phyloP scores from a whole-genome alignment of 2,329 filamentous ascomycete species.

The Scytalidium sp. region DNA sequence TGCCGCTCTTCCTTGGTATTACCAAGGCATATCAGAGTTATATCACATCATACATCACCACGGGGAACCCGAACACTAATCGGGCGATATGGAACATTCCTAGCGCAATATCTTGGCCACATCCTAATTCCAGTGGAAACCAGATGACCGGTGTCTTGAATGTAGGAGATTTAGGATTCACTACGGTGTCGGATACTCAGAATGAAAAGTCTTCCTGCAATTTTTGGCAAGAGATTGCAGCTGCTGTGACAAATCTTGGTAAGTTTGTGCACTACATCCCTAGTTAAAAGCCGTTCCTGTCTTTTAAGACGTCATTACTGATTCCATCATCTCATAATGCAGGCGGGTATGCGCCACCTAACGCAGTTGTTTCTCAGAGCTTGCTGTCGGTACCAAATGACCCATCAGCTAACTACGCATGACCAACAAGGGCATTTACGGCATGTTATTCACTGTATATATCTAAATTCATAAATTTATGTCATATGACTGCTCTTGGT shows the following conservation, averaged over 20 bases:
- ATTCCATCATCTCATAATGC: not conserved
- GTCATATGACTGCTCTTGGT: too few relatives aligned
- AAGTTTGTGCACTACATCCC: not conserved
- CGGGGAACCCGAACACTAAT: conserved; percentile 37
- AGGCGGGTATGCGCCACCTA: conserved; percentile 27
- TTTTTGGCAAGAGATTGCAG: conserved; percentile 30
- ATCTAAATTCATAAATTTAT: too few relatives aligned
- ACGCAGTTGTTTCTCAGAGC: conserved; percentile 14
- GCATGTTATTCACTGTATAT: too few relatives aligned
- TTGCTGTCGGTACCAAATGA: conserved; percentile 10
- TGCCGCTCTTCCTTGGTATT: conserved; percentile 30
- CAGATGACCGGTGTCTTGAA: conserved; percentile 29
- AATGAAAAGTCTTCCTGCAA: conserved; percentile 26
- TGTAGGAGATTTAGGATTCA: conserved; percentile 30
- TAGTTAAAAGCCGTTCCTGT: not conserved
- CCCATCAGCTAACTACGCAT: conserved; percentile 14
- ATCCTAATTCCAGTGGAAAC: conserved; percentile 24
- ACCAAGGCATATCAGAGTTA: conserved; percentile 37
- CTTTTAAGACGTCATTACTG: not conserved
- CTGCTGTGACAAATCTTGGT: conserved; percentile 27
- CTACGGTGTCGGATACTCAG: conserved; percentile 27
- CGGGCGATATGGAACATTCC: conserved; percentile 29
- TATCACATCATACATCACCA: conserved; percentile 35
- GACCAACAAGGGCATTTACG: too few relatives aligned
- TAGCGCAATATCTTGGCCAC: conserved; percentile 32